Conservation (phyloP, 2,329 filamentous ascomycete genomes). For the Aspergillus tamarii region DNA sequence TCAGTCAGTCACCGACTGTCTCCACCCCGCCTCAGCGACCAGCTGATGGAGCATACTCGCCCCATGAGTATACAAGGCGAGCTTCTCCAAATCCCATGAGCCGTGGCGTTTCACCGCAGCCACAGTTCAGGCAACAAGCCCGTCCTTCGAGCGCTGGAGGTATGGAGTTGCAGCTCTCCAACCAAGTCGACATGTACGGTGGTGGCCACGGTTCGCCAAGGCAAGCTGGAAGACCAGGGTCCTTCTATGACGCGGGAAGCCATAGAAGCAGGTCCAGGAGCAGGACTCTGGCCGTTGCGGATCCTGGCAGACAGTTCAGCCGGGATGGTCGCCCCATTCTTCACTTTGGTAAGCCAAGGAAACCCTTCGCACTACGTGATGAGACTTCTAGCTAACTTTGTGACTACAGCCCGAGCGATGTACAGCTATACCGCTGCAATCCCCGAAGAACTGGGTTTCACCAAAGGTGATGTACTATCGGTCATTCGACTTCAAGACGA, state of each 20-base stretch:
- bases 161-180: conserved; percentile 72
- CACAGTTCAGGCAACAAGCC: conserved; percentile 53
- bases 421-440: conserved; percentile 96
- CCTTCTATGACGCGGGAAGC: conserved; percentile 52
- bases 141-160: conserved; percentile 54
- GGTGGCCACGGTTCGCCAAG: conserved; percentile 36
- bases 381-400: conserved; percentile 20
- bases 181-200: conserved; percentile 61
- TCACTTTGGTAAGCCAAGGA: conserved; percentile 79
- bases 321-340: conserved; percentile 84
- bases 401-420: conserved; percentile 75
- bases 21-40: conserved; percentile 36
- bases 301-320: conserved; percentile 71
- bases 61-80: conserved; percentile 45
- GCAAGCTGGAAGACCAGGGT: conserved; percentile 48
- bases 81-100: conserved; percentile 40
- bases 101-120: conserved; percentile 56
- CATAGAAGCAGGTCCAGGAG: conserved; percentile 65
- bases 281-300: conserved; percentile 82
- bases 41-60: conserved; percentile 47
- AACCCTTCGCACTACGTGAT: background rate
- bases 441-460: conserved; percentile 89
- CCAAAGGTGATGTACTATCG: conserved; percentile 88
- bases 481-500: conserved; percentile 92
- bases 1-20: conserved; percentile 41